A percentile compares a stretch with the other conserved stretches of the same genome.
Evolutionary conservation across 805 yeast species (phyloP).

Genomic region (Yarrowia sp.): DNA sequence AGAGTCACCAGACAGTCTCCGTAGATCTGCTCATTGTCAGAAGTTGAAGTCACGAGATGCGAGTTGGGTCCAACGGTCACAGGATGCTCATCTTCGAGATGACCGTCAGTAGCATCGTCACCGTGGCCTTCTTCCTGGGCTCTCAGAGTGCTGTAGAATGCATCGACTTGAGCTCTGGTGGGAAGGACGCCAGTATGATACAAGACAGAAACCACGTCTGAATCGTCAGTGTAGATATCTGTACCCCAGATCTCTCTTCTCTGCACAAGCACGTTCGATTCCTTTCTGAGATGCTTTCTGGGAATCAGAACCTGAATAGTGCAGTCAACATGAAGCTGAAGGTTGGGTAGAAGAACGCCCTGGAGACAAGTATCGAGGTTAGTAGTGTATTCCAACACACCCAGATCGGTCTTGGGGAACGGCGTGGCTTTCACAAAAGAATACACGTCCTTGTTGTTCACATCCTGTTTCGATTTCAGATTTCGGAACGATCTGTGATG

Average conservation of each 20-base stretch:
- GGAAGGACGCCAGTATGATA: slow-evolving; percentile 75
- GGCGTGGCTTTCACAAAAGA: slow-evolving; percentile 39
- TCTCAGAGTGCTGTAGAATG: slow-evolving; percentile 49
- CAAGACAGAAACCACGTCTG: slow-evolving; percentile 77
- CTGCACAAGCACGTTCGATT: slow-evolving; percentile 53
- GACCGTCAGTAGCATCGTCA: slow-evolving; percentile 14
- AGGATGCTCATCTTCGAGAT: slow-evolving; percentile 19
- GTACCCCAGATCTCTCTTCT: slow-evolving; percentile 84
- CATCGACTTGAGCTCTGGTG: slow-evolving; percentile 49
- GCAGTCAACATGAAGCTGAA: slow-evolving; percentile 49
- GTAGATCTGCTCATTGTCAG: slow-evolving; percentile 21
- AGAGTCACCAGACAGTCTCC: slow-evolving; percentile 58
- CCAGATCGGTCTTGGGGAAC: slow-evolving; percentile 21
- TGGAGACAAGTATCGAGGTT: slow-evolving; percentile 25
- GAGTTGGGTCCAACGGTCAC: slow-evolving; percentile 37
- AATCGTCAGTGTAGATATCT: slow-evolving; percentile 92
- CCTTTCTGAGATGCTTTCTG: slow-evolving; percentile 52
- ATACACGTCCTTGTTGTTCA: slow-evolving; percentile 39
- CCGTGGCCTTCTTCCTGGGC: slow-evolving; percentile 40
- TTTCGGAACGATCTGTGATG: slow-evolving; percentile 39
- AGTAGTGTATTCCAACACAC: slow-evolving; percentile 40
- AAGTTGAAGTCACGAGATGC: slow-evolving; percentile 6
- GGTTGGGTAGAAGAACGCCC: slow-evolving; percentile 44
- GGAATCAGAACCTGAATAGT: slow-evolving; percentile 66
- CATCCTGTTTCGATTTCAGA: slow-evolving; percentile 29